Base-by-base conservation (phyloP, 192 early-diverging fungal species). In the Geranomyces michiganensis region DNA sequence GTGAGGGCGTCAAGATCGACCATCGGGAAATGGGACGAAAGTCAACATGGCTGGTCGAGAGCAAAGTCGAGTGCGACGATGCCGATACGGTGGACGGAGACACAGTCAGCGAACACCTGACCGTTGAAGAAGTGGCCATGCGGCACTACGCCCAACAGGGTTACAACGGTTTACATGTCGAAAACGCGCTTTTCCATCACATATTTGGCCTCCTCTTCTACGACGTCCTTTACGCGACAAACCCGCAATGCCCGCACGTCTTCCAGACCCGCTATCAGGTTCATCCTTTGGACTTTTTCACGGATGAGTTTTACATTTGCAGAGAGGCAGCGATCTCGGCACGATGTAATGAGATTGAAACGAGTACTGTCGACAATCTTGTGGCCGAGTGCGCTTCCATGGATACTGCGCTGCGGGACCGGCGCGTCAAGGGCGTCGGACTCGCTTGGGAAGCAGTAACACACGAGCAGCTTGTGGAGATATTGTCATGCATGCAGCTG, bases 161-260 rank as follows among this genome's bases (percentile, higher is more conserved):
- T 0, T 84, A 55, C 43, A 70, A 71, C 22, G 83, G 83, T 26
- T 30, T 73, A 1, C 83, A 85, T 67, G 41, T 79, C 27, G 83
- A 85, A 64, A 79, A 75, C 71, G 65, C 72, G 24, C 71, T 82
- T 27, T 56, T 85, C 26, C 78, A 80, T 26, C 79, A 82, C 24
- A 41, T 85, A 21, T 85, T 85, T 71, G 80, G 78, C 1, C 45
- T 85, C 7, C 62, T 85, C 1, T 80, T 85, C 65, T 81, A 71
- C 73, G 73, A 78, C 27, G 65, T 79, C 24, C 56, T 85, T 22
- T 82, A 78, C 51, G 31, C 31, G 58, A 60, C 58, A 33, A n/a
- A n/a, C 51, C 56, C 68, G 6, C 29, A 17, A 7, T 29, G 29
- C 24, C 74, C 74, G 19, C 67, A 68, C 26, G 83, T 77, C 15